phyloP scores from a whole-genome alignment of 2,329 filamentous ascomycete genomes.

The Graphilbum fragrans region DNA sequence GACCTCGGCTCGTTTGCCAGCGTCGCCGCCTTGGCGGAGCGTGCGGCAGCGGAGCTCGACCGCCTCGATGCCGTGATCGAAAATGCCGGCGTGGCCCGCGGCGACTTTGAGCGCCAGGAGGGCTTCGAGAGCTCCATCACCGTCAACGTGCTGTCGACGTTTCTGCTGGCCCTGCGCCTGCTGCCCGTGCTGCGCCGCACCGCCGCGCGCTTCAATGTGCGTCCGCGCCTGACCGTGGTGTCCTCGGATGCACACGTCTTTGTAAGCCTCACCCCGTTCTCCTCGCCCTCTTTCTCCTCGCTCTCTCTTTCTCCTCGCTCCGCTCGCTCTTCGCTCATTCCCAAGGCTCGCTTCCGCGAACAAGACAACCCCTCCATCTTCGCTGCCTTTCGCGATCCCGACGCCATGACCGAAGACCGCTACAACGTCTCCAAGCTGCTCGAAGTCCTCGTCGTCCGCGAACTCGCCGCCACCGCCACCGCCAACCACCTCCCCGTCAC shows the following conservation, averaged over 20 bases:
- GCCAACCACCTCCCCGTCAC: constrained; percentile 19
- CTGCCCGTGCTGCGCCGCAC: constrained; percentile 28
- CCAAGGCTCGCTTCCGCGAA: constrained; percentile 21
- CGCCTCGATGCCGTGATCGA: constrained; percentile 29
- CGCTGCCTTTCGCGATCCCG: constrained; percentile 17
- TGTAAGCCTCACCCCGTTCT: constrained; percentile 8
- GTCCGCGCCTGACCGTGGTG: constrained; percentile 25
- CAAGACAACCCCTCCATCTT: constrained; percentile 18
- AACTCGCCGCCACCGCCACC: constrained; percentile 21
- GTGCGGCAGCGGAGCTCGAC: constrained; percentile 17
- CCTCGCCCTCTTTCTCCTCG: background rate
- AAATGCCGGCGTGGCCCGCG: constrained; percentile 24
- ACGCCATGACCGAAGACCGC: constrained; percentile 17
- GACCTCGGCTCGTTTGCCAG: constrained; percentile 35
- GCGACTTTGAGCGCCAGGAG: constrained; percentile 7
- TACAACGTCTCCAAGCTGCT: constrained; percentile 24
- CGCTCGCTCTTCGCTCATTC: background rate
- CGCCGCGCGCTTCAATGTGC: constrained; percentile 18
- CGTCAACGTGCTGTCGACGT: constrained; percentile 34
- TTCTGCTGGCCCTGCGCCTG: constrained; percentile 28
- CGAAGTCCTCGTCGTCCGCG: constrained; percentile 17
- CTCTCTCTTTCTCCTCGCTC: background rate
- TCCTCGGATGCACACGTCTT: constrained; percentile 24
- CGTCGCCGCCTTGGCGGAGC: constrained; percentile 27
- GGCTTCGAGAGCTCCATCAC: constrained; percentile 29